Percentiles rank a stretch among this genome's conserved stretches.
Evolutionary conservation across 2,329 filamentous ascomycete species (phyloP).

Genomic region (Coleophoma eucalyptorum): DNA sequence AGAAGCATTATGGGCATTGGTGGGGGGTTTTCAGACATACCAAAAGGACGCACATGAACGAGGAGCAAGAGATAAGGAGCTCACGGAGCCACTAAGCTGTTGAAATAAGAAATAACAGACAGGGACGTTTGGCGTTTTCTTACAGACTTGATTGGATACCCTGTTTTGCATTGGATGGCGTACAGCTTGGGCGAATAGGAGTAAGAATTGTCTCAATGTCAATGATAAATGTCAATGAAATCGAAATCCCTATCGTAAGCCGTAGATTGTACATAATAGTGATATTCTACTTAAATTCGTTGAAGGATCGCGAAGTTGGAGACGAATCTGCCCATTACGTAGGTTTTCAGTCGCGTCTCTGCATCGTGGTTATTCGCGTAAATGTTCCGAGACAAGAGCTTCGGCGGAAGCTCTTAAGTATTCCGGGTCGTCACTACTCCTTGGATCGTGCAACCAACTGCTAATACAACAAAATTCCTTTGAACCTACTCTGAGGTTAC

Average conservation of each 20-base stretch:
- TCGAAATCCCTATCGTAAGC: background rate
- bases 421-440: too few relatives aligned
- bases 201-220: background rate
- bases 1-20: slow-evolving; percentile 16
- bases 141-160: slow-evolving; percentile 5
- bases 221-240: slow-evolving; percentile 1
- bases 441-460: too few relatives aligned
- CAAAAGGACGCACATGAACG: too few relatives aligned
- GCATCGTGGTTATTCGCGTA: too few relatives aligned
- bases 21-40: slow-evolving; percentile 22
- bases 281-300: too few relatives aligned
- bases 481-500: background rate
- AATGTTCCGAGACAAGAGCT: too few relatives aligned
- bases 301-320: too few relatives aligned
- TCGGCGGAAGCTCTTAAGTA: too few relatives aligned
- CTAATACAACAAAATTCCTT: background rate
- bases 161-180: slow-evolving; percentile 17
- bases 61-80: too few relatives aligned
- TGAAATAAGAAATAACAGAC: background rate
- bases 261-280: too few relatives aligned
- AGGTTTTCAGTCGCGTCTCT: too few relatives aligned
- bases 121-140: slow-evolving; percentile 1
- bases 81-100: too few relatives aligned
- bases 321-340: background rate
- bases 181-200: slow-evolving; percentile 14